Evolutionary conservation across 2,329 filamentous ascomycete genomes (phyloP).

Genomic region (Beauveria asiatica): DNA sequence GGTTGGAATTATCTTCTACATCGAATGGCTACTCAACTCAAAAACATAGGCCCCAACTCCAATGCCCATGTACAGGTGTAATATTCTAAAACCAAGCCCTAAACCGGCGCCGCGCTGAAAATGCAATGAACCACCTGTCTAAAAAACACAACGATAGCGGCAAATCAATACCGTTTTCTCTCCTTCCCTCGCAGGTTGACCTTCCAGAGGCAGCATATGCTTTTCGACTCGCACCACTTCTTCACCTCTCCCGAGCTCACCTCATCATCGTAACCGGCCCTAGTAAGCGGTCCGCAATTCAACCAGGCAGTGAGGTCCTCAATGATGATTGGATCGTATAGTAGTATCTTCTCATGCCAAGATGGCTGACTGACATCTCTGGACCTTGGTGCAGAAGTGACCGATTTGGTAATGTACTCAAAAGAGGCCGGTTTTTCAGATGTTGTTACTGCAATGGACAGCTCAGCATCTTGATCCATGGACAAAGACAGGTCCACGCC

Average conservation of each 20-base stretch:
- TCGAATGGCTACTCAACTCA: neutral
- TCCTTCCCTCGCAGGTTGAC: conserved; percentile 44
- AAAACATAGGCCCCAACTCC: neutral
- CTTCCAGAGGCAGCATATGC: conserved; percentile 74
- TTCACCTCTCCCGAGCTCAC: conserved; percentile 61
- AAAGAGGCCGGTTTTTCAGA: conserved; percentile 39
- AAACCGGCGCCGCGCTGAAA: conserved; percentile 7
- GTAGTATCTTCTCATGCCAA: conserved; percentile 88
- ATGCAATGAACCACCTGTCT: neutral
- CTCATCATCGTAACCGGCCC: conserved; percentile 57
- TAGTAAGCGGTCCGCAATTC: conserved; percentile 59
- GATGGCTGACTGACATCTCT: conserved; percentile 46
- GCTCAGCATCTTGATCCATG: conserved; percentile 36
- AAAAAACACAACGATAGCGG: neutral
- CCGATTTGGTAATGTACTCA: conserved; percentile 44
- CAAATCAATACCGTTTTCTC: conserved; percentile 37
- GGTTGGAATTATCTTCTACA: neutral
- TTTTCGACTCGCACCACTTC: conserved; percentile 82
- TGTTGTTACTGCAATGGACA: conserved; percentile 30
- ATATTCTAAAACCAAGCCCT: neutral
- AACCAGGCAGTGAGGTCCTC: conserved; percentile 82
- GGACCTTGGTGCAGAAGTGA: conserved; percentile 42
- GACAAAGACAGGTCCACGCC: conserved; percentile 35
- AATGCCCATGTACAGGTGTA: neutral
- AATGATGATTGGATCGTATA: conserved; percentile 84